Evolutionary conservation across 129 eudicot genomes (phyloP).

Genomic region (Ambrosia trifida): DNA sequence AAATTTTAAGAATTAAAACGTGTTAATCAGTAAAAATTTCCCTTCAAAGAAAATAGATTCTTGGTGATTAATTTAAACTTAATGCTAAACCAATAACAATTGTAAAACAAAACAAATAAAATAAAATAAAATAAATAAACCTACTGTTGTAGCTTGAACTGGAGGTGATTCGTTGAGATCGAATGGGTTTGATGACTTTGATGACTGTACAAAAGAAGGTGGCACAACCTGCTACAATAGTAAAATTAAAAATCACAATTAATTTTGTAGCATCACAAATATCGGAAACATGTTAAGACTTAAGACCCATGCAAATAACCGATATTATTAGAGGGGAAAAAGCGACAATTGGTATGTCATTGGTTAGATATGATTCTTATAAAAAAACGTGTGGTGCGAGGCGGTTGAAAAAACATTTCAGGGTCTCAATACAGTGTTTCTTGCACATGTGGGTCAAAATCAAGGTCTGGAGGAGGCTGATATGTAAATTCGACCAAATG

Average conservation of each 20-base stretch:
- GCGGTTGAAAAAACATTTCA: too few relatives aligned
- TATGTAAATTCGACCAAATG: too few relatives aligned
- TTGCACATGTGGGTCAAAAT: too few relatives aligned
- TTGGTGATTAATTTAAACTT: neutral
- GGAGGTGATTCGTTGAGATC: slow-evolving; percentile 57
- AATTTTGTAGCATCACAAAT: slow-evolving; percentile 6
- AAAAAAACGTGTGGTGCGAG: too few relatives aligned
- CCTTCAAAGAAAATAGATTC: neutral
- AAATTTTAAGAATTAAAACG: neutral
- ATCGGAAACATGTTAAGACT: neutral
- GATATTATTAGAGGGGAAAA: neutral
- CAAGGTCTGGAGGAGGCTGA: too few relatives aligned
- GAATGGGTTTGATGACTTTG: slow-evolving; percentile 66
- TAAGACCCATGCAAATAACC: neutral
- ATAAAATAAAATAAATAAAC: slow-evolving; percentile 16
- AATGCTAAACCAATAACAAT: slow-evolving; percentile 1
- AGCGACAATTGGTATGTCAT: neutral
- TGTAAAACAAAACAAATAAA: neutral
- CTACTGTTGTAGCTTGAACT: slow-evolving; percentile 57
- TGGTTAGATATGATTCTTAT: neutral
- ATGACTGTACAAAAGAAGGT: slow-evolving; percentile 43
- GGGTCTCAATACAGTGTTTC: too few relatives aligned
- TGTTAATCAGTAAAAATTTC: neutral
- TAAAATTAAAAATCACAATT: neutral
- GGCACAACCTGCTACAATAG: slow-evolving; percentile 37